Percentiles rank a stretch among this genome's conserved stretches.
phyloP scores from a whole-genome alignment of 2,329 filamentous ascomycete genomes.

The Alternaria novae-zelandiae region DNA sequence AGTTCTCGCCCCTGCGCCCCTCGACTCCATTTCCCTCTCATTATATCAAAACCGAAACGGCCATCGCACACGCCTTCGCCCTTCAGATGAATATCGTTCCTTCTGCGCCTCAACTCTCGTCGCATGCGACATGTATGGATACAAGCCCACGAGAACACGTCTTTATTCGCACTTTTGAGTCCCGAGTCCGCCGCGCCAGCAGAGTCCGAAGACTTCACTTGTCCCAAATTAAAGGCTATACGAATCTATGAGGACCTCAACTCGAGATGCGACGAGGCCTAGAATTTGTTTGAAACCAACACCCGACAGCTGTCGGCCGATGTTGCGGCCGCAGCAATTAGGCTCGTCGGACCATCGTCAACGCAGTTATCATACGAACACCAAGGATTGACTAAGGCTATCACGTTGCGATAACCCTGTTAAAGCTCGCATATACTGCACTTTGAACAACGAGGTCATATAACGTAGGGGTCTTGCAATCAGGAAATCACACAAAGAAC shows the following conservation, averaged over 20 bases:
- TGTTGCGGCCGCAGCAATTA: not conserved
- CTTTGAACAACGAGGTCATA: not conserved
- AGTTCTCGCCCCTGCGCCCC: not conserved
- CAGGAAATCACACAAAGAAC: not conserved
- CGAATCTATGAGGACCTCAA: not conserved
- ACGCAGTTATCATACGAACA: not conserved
- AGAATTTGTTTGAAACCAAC: not conserved
- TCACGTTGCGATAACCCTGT: not conserved
- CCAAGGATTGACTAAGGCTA: not conserved
- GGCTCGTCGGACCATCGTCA: not conserved
- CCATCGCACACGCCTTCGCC: rapidly evolving
- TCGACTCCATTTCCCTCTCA: not conserved
- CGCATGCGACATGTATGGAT: not conserved
- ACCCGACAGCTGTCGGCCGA: not conserved
- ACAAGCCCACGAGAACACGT: not conserved
- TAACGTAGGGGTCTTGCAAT: not conserved
- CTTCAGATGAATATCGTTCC: rapidly evolving
- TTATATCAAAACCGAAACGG: not conserved
- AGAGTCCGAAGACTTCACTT: not conserved
- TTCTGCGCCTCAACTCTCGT: not conserved
- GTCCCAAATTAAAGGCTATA: rapidly evolving
- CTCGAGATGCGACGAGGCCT: not conserved
- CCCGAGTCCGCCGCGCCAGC: not conserved
- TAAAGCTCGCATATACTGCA: not conserved
- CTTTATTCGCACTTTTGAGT: no score